Conservation (phyloP, 73 alveolate species). For the Tetrahymena borealis region DNA sequence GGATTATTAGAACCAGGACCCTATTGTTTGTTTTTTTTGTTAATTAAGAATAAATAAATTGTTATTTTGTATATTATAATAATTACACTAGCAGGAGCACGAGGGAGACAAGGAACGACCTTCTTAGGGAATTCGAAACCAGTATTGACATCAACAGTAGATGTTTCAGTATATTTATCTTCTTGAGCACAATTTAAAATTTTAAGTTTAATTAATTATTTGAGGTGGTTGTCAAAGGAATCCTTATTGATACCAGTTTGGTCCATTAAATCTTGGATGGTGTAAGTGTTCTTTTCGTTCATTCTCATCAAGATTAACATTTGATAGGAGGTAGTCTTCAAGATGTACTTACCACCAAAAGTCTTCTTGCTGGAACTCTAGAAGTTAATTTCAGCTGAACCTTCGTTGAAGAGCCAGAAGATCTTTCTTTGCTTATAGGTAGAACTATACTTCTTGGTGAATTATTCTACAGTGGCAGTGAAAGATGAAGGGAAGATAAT, state of each 20-base stretch:
- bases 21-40: not conserved
- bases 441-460: not conserved
- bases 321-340: not conserved
- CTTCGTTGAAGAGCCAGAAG: not conserved
- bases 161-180: not conserved
- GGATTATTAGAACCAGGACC: not conserved
- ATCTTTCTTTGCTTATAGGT: not conserved
- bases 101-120: conserved; percentile 3
- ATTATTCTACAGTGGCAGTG: not conserved
- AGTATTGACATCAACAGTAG: not conserved
- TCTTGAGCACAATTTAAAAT: not conserved
- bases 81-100: not conserved
- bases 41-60: not conserved
- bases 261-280: not conserved
- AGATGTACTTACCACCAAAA: not conserved
- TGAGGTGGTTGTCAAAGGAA: not conserved
- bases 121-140: not conserved
- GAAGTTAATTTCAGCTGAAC: not conserved
- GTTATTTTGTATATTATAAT: not conserved
- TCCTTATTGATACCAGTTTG: not conserved
- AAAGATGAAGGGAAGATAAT: not conserved
- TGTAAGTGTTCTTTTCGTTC: not conserved
- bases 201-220: not conserved
- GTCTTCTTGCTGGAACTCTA: not conserved
- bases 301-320: not conserved